Conservation (phyloP, 148 eudicot genomes). For the Heliosperma pusillum region DNA sequence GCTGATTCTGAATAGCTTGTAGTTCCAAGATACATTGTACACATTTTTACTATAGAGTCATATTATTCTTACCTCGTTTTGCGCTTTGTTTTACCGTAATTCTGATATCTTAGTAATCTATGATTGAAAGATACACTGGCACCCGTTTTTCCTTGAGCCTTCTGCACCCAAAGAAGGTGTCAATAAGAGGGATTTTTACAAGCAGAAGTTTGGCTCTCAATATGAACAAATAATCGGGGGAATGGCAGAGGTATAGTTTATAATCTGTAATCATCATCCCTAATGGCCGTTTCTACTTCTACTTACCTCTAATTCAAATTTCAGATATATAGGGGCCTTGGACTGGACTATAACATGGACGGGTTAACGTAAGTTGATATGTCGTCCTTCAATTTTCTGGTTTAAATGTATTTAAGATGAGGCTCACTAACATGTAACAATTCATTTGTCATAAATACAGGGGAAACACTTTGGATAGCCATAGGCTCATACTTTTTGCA, state of each 20-base stretch:
- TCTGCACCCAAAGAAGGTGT: conserved; percentile 72
- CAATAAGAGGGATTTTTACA: conserved; percentile 55
- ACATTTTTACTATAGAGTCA: too few relatives aligned
- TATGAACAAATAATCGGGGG: conserved; percentile 41
- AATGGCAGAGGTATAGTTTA: conserved; percentile 52
- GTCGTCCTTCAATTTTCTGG: not conserved
- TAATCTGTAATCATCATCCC: not conserved
- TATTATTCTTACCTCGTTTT: not conserved
- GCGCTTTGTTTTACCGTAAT: not conserved
- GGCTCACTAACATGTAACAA: not conserved
- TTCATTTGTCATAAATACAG: conserved; percentile 30
- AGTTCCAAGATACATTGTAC: not conserved
- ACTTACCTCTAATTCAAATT: not conserved
- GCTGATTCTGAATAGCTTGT: not conserved
- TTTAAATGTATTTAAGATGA: not conserved
- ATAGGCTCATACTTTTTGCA: conserved; percentile 74
- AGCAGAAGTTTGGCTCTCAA: conserved; percentile 49
- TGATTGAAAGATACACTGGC: conserved; percentile 58
- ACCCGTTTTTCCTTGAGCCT: conserved; percentile 70
- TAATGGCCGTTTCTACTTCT: not conserved
- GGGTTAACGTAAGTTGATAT: conserved; percentile 68
- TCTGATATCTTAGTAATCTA: conserved; percentile 3
- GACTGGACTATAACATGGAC: conserved; percentile 55
- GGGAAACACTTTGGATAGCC: conserved; percentile 84
- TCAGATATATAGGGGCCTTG: conserved; percentile 64